Percentiles rank a stretch among this genome's conserved stretches.
phyloP scores from a whole-genome alignment of 1,284 basidiomycete species.

The Boletellus dicymbophilus region DNA sequence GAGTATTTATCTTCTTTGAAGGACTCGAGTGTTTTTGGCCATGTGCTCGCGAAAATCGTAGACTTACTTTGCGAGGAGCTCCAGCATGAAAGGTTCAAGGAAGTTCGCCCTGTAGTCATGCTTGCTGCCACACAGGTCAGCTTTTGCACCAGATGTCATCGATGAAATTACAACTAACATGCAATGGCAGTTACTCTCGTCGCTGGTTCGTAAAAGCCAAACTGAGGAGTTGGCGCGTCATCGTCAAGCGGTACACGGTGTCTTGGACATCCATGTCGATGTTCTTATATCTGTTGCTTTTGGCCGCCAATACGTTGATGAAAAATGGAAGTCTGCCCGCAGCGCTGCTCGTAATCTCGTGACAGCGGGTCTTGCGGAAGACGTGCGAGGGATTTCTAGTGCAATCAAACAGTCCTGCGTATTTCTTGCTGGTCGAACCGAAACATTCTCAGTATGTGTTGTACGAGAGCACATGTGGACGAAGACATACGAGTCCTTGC shows the following conservation, averaged over 20 bases:
- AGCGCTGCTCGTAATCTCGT: slow-evolving; percentile 49
- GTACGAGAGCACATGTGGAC: slow-evolving; percentile 69
- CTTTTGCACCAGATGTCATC: slow-evolving; percentile 10
- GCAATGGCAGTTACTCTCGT: slow-evolving; percentile 25
- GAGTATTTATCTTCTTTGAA: slow-evolving; percentile 59
- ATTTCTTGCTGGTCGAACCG: slow-evolving; percentile 35
- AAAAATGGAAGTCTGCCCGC: slow-evolving; percentile 53
- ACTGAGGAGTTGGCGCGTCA: slow-evolving; percentile 33
- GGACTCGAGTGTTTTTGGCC: slow-evolving; percentile 53
- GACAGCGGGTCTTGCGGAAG: slow-evolving; percentile 42
- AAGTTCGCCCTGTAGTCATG: slow-evolving; percentile 60
- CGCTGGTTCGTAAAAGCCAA: slow-evolving; percentile 34
- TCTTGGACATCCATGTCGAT: slow-evolving; percentile 58
- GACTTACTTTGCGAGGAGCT: slow-evolving; percentile 77
- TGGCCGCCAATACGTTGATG: slow-evolving; percentile 41
- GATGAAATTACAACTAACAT: slow-evolving; percentile 15
- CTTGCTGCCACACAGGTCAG: slow-evolving; percentile 62
- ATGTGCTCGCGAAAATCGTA: slow-evolving; percentile 68
- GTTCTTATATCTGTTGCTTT: slow-evolving; percentile 66
- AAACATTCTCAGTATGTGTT: slow-evolving; percentile 31
- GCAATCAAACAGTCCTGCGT: slow-evolving; percentile 43
- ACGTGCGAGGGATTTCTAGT: slow-evolving; percentile 42
- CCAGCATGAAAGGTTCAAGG: slow-evolving; percentile 71
- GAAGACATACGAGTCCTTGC: slow-evolving; percentile 60
- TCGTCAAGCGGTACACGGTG: slow-evolving; percentile 37